Evolutionary conservation across 352 stramenopile species (phyloP).

Genomic region (Globisporangium orthogonon): DNA sequence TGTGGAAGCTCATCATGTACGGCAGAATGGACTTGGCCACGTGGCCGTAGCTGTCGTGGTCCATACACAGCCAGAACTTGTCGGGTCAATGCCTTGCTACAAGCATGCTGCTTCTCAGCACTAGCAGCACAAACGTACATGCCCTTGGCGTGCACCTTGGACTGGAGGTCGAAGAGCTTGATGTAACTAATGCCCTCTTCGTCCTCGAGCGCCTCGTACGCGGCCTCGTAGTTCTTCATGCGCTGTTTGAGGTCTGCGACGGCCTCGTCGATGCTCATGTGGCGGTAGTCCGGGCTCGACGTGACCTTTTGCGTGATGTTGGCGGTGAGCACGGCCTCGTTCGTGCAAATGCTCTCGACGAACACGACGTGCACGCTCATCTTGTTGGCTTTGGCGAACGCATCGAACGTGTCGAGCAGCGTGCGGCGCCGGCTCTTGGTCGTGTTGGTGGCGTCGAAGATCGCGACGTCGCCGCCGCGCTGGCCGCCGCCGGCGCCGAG

Average conservation of each 20-base stretch:
- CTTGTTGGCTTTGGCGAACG: conserved; percentile 51
- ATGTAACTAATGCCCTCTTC: conserved; percentile 87
- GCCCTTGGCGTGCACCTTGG: conserved; percentile 80
- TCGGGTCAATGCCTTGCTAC: too few species aligned
- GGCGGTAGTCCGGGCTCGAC: conserved; percentile 75
- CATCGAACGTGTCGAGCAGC: conserved; percentile 53
- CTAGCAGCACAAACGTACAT: conserved; percentile 38
- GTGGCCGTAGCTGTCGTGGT: conserved; percentile 54
- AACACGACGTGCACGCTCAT: conserved; percentile 89
- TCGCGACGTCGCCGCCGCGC: conserved; percentile 74
- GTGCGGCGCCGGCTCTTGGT: conserved; percentile 51
- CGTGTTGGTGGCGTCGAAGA: conserved; percentile 90
- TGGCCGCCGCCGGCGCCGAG: conserved; percentile 13
- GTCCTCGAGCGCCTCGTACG: conserved; percentile 84
- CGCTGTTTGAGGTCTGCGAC: conserved; percentile 74
- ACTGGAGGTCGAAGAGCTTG: conserved; percentile 87
- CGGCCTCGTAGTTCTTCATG: conserved; percentile 85
- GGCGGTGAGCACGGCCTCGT: conserved; percentile 83
- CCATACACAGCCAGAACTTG: background rate
- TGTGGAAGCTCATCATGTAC: conserved; percentile 95
- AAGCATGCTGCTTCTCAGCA: too few species aligned
- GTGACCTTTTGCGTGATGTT: conserved; percentile 79
- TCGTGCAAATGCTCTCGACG: conserved; percentile 92
- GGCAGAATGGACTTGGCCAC: conserved; percentile 89
- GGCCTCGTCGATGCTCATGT: conserved; percentile 64